Evolutionary conservation across 371 early-diverging fungal genomes (phyloP).

Genomic region (Apophysomyces trapeziformis): DNA sequence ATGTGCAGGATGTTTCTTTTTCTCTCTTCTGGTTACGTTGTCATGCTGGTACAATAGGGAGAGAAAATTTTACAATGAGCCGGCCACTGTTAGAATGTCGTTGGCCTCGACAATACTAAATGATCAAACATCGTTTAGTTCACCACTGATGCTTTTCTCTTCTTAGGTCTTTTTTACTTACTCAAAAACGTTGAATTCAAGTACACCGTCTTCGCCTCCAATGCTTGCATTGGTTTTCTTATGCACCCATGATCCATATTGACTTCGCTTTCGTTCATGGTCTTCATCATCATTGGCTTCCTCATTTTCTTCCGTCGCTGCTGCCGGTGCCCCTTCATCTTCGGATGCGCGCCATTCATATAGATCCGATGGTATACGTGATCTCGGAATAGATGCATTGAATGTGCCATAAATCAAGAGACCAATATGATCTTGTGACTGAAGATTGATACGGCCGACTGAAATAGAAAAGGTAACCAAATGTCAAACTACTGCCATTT

Average conservation of each 20-base stretch:
- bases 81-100: constrained; percentile 76
- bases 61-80: constrained; percentile 55
- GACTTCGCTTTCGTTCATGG: constrained; percentile 42
- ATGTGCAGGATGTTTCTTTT: neutral
- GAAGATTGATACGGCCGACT: constrained; percentile 90
- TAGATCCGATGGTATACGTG: constrained; percentile 74
- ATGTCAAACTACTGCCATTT: neutral
- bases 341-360: constrained; percentile 71
- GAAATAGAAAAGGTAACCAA: neutral
- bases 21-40: constrained; percentile 2
- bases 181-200: constrained; percentile 67
- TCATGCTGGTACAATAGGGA: too few species aligned
- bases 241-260: constrained; percentile 65
- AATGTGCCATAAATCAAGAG: constrained; percentile 90
- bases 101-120: constrained; percentile 72
- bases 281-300: constrained; percentile 17
- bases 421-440: constrained; percentile 95
- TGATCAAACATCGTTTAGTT: neutral
- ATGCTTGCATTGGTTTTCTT: constrained; percentile 58
- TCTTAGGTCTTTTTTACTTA: constrained; percentile 36
- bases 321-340: constrained; percentile 20
- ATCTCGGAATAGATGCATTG: constrained; percentile 92
- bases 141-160: neutral
- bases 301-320: constrained; percentile 17
- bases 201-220: constrained; percentile 58